Conservation (phyloP, 306 rosid genomes). For the Hippophae rhamnoides region DNA sequence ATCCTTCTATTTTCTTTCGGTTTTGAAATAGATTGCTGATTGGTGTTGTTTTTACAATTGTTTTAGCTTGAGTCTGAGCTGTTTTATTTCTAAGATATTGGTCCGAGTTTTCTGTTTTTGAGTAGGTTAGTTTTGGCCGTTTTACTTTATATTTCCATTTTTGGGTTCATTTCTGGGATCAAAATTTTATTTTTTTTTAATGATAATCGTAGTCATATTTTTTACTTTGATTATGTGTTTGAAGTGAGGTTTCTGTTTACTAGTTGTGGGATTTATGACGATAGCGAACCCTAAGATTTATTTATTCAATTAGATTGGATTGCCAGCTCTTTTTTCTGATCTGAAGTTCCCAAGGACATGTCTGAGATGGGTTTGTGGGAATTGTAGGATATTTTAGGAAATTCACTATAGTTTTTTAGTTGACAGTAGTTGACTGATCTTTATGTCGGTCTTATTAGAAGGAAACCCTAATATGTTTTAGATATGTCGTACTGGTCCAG, state of each 20-base stretch:
- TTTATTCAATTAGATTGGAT: slow-evolving; percentile 17
- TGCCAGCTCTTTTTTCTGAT: slow-evolving; percentile 14
- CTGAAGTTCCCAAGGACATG: slow-evolving; percentile 14
- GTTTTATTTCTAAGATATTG: slow-evolving; percentile 23
- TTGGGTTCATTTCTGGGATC: slow-evolving; percentile 34
- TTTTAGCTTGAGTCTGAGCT: slow-evolving; percentile 16
- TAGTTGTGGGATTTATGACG: slow-evolving; percentile 23
- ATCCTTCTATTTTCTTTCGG: neutral
- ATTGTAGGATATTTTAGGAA: slow-evolving; percentile 12
- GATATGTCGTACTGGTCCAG: slow-evolving; percentile 10
- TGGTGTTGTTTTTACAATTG: slow-evolving; percentile 25
- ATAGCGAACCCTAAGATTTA: slow-evolving; percentile 33
- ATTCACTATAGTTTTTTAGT: slow-evolving; percentile 13
- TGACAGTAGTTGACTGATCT: slow-evolving; percentile 4
- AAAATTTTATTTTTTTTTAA: slow-evolving; percentile 17
- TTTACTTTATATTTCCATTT: slow-evolving; percentile 27
- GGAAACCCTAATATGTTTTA: slow-evolving; percentile 51
- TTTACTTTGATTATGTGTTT: slow-evolving; percentile 14
- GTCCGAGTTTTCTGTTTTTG: slow-evolving; percentile 44
- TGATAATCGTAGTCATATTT: slow-evolving; percentile 18
- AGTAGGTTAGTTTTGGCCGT: slow-evolving; percentile 55
- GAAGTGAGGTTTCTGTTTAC: slow-evolving; percentile 7
- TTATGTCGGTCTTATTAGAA: slow-evolving; percentile 7
- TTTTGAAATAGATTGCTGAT: slow-evolving; percentile 19
- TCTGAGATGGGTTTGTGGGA: slow-evolving; percentile 18